Base-by-base conservation (phyloP, 2,329 filamentous ascomycete genomes). In the Aspergillus versicolor region DNA sequence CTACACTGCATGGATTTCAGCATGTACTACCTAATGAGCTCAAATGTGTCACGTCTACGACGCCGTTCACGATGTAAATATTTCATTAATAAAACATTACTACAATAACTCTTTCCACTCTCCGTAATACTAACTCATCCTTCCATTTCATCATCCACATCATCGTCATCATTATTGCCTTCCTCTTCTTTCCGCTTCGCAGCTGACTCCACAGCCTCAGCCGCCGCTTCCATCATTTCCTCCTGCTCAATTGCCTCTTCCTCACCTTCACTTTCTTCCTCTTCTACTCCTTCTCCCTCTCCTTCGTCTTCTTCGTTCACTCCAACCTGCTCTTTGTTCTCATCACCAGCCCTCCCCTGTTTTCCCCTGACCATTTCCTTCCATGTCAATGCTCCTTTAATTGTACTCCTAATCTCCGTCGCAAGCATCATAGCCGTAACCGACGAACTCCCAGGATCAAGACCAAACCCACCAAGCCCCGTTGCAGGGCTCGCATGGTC, bases 381-480 rank as follows among this genome's bases (percentile, higher is more conserved):
- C 71, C 71, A 74, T 42, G 59, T 51, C 13, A 67, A 61, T 45
- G 70, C 63, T 12, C 67, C 65, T 55, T 71, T 73, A 43, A 76
- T 68, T 42, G 64, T 65, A 27, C 69, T 62, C 50, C 75, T 56
- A 19, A 77, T 60, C 57, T 77, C 74, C 24, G 72, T 70, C 42
- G 62, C 57, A 55, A 72, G 59, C 56, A 70, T 68, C 57, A 62
- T 60, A 34, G 61, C 52, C 13, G 62, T 60, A 34, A 62, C 51
- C 9, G 57, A 59, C 21, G 63, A 64, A 3, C 40, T 56, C 5
- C 59, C 61, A 12, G 64, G 38, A 58, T 70, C 66, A 34, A 71
- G 49, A 58, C 64, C 65, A 34, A 73, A 74, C 32, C 59, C 52
- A 2, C 24, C 46, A 12, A 61, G 51, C 21, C 62, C 66, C 21